Evolutionary conservation across 2,329 filamentous ascomycete genomes (phyloP), one percentile per base, ranked within the genome.

Genomic region (Akanthomyces lecanii): DNA sequence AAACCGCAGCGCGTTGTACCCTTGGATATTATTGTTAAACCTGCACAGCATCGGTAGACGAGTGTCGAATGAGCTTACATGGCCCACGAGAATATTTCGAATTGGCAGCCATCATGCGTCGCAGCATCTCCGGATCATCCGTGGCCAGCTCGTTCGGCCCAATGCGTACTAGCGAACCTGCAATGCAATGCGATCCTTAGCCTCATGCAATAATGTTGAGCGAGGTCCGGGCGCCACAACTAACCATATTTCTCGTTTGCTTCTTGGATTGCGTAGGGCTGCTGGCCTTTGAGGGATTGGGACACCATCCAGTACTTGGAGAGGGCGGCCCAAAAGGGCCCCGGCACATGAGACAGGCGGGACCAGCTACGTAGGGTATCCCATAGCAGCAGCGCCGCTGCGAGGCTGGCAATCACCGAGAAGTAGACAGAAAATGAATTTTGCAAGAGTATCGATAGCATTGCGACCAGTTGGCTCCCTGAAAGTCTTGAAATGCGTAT

Each of bases 1-100:
- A 51, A 73, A 70, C 4, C 71, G 67, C 45, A 71, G 65, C 11
- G 76, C 77, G 66, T 79, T 75, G 68, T 81, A 81, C 74, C 74
- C 78, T 56, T 30, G 28, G 64, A 64, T 14, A 66, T 11, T 45
- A 21, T 42, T 45, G 51, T 40, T 18, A 44, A 63, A 45, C 23
- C 2, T n/a, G n/a, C 4, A 45, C 16, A 45, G 18, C 18, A 45
- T 45, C 42, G 5, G 16, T n/a, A 14, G 18, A 6, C 33, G 33
- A 44, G 8, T 16, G 5, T 14, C 6, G 5, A 7, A 16, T 8
- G 18, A n/a, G n/a, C 66, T 48, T 66, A 71, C 69, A 73, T 51
- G 69, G 71, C 3, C 69, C 71, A 67, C 68, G 69, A 54, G 64
- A 67, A 61, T 76, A 77, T 2, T 66, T 65, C 14, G 74, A 75